A percentile compares a stretch with the other conserved stretches of the same genome.
These are phyloP conservation scores for Mortierella sp. DNA, from an alignment of 371 early-diverging fungal species.

Conservation along the genomic window DNA sequence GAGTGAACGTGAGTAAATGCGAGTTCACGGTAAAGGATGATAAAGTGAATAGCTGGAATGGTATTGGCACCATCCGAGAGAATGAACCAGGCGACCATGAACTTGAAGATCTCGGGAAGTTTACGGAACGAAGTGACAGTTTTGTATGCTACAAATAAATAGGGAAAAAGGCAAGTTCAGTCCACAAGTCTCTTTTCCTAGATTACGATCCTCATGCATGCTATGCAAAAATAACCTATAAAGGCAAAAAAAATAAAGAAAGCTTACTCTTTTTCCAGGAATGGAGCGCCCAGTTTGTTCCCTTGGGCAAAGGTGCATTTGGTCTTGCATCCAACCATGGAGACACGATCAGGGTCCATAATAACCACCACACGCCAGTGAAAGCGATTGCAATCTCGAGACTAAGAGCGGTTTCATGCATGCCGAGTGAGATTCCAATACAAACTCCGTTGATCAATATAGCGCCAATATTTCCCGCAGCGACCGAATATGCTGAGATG, in stretches of 20 bases:
- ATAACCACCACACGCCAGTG: slow-evolving; percentile 65
- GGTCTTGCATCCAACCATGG: slow-evolving; percentile 63
- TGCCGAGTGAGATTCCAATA: slow-evolving; percentile 56
- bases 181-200: not conserved
- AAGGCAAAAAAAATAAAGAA: not conserved
- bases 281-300: slow-evolving; percentile 59
- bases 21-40: slow-evolving; percentile 50
- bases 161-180: not conserved
- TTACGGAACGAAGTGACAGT: slow-evolving; percentile 31
- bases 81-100: slow-evolving; percentile 59
- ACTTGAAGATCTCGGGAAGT: slow-evolving; percentile 58
- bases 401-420: slow-evolving; percentile 42
- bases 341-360: slow-evolving; percentile 46
- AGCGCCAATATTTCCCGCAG: slow-evolving; percentile 57
- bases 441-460: slow-evolving; percentile 59
- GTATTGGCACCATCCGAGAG: slow-evolving; percentile 62
- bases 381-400: slow-evolving; percentile 61
- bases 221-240: too few species aligned
- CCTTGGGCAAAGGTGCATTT: slow-evolving; percentile 69
- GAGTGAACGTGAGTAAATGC: slow-evolving; percentile 34
- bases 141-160: slow-evolving; percentile 16
- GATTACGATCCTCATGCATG: not conserved
- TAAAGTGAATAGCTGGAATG: slow-evolving; percentile 44
- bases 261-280: slow-evolving; percentile 59
- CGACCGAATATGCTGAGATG: slow-evolving; percentile 60